These are phyloP conservation scores for Aspergillus leporis DNA, from an alignment of 495 filamentous ascomycete genomes.

Conservation along the genomic window DNA sequence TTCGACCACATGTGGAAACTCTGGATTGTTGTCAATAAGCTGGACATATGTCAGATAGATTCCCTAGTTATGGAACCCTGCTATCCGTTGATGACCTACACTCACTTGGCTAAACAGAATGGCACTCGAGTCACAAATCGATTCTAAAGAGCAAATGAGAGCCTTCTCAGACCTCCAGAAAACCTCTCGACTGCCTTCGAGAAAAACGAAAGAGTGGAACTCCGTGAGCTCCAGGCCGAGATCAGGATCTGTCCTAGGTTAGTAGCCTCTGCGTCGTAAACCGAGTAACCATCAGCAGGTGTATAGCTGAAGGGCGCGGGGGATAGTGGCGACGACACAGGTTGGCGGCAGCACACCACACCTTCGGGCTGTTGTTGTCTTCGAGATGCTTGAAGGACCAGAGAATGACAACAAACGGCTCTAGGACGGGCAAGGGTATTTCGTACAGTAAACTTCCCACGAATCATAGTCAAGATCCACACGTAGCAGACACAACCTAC, in stretches of 20 bases:
- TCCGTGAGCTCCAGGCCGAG: too few species aligned
- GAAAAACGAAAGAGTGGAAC: neutral
- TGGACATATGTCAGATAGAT: neutral
- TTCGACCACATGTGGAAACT: constrained; percentile 10
- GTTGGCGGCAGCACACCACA: neutral
- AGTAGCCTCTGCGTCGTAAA: constrained; percentile 7
- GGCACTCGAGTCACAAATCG: too few species aligned
- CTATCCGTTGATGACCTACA: too few species aligned
- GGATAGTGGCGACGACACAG: neutral
- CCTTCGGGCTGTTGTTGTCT: neutral
- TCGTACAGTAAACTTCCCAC: constrained; percentile 15
- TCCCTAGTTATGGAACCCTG: neutral
- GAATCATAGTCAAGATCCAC: constrained; percentile 12
- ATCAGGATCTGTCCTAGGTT: neutral
- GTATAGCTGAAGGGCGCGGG: neutral
- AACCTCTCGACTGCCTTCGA: neutral
- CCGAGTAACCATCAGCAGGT: constrained; percentile 1
- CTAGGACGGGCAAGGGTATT: constrained; percentile 4
- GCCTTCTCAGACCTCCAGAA: neutral
- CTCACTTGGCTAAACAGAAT: too few species aligned
- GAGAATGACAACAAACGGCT: neutral
- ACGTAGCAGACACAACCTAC: neutral
- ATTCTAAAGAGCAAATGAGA: too few species aligned
- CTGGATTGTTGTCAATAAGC: neutral
- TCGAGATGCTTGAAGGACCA: neutral